Base-by-base conservation (phyloP, 192 early-diverging fungal species). In the Geranomyces variabilis region DNA sequence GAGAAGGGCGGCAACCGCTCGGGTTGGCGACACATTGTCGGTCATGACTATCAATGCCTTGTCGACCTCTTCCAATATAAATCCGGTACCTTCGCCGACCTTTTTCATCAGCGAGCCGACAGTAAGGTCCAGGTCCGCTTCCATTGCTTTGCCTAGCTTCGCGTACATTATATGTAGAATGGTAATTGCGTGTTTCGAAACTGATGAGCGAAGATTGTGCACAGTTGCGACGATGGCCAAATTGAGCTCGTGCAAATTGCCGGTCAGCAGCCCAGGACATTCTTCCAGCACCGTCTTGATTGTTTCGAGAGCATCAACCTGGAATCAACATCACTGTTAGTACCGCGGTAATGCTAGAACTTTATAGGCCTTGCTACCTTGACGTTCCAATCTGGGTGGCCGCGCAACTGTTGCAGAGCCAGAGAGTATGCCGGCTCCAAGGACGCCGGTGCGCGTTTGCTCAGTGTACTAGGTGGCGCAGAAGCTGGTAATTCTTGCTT, bases 201-300 rank as follows among this genome's bases (percentile, higher is more conserved):
- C 78, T 9, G 75, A 69, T 4, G 60, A 67, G 21, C 78, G 70
- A 1, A 79, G 75, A 66, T 79, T 79, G 33, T 72, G 70, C 1
- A 79, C 49, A 19, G 71, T 30, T 1, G 55, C 56, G 1, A 64
- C 58, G 15, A 79, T 29, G 3, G 72, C 64, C 9, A 79, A 49
- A 24, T 58, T 33, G 17, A 69, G 71, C 15, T 78, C 76, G 43
- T 75, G 72, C 10, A 74, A 24, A 56, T 55, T 66, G 10, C 29
- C 30, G 17, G 30, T 33, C 6, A 72, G 17, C 3, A 64, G 9
- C 8, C 21, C 7, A 29, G 70, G 70, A 31, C 30, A 51, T 36
- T 62, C 60, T 14, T 8, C 30, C 13, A 72, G 47, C 19, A 72
- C 26, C 9, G 49, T 53, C 26, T 51, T 61, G n/a, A 68, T 15